Evolutionary conservation across 129 eudicot species (phyloP).

Genomic region (Pseudognaphalium luteoalbum): DNA sequence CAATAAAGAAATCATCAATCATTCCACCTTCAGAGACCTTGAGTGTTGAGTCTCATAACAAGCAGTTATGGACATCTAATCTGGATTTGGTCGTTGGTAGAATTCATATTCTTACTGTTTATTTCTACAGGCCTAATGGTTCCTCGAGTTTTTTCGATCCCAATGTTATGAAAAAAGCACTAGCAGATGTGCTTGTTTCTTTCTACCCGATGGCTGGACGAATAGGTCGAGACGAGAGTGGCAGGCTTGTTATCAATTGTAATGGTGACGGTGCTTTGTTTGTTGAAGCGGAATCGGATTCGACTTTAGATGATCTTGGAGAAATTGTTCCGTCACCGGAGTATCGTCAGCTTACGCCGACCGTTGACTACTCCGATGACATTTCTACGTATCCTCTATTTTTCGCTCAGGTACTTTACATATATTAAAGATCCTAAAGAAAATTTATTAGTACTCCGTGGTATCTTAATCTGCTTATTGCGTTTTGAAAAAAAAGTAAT

Average conservation of each 20-base stretch:
- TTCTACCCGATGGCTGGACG: constrained; percentile 35
- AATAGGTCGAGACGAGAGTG: background rate
- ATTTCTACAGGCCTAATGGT: constrained; percentile 18
- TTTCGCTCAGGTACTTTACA: background rate
- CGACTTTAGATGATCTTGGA: constrained; percentile 23
- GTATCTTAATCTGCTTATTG: no score
- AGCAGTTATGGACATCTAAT: constrained; percentile 8
- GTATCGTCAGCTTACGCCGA: constrained; percentile 7
- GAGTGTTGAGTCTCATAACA: background rate
- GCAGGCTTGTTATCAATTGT: constrained; percentile 27
- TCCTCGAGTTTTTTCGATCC: constrained; percentile 21
- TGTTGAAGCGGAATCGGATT: constrained; percentile 35
- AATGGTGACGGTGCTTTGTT: constrained; percentile 34
- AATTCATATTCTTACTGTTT: background rate
- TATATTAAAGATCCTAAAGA: no score
- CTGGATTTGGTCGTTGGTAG: constrained; percentile 4
- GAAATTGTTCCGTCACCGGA: constrained; percentile 29
- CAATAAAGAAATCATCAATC: background rate
- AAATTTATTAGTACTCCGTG: background rate
- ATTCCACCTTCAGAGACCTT: background rate
- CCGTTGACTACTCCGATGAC: constrained; percentile 13
- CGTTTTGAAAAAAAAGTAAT: no score
- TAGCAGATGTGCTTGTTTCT: constrained; percentile 22
- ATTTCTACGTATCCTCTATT: constrained; percentile 16
- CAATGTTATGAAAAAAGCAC: constrained; percentile 21